These are phyloP conservation scores for Fusarium concolor DNA, from an alignment of 2,329 filamentous ascomycete species.

Conservation along the genomic window DNA sequence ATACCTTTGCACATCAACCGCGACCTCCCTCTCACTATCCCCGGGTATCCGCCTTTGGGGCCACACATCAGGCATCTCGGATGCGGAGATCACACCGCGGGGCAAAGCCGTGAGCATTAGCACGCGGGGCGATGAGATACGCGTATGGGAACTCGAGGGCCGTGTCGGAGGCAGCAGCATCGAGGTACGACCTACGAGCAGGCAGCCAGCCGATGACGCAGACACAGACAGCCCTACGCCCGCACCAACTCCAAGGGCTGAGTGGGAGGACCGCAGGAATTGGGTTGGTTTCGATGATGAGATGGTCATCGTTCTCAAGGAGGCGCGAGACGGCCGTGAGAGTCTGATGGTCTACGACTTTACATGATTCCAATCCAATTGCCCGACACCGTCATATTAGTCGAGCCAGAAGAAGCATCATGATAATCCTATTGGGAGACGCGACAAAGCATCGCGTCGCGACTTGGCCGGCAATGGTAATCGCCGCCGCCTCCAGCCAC, in stretches of 20 bases:
- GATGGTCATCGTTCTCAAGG: conserved; percentile 87
- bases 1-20: conserved; percentile 81
- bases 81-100: conserved; percentile 83
- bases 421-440: not conserved
- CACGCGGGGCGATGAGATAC: conserved; percentile 78
- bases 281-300: conserved; percentile 94
- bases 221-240: conserved; percentile 33
- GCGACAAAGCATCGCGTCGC: not conserved
- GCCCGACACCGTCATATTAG: conserved; percentile 2
- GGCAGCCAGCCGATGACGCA: conserved; percentile 42
- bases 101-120: conserved; percentile 94
- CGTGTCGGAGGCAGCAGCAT: conserved; percentile 67
- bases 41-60: conserved; percentile 85
- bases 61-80: conserved; percentile 89
- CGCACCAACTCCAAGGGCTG: conserved; percentile 19
- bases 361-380: conserved; percentile 57
- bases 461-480: conserved; percentile 26
- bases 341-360: conserved; percentile 90
- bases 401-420: conserved; percentile 8
- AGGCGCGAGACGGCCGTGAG: conserved; percentile 74
- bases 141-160: conserved; percentile 91
- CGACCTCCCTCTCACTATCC: conserved; percentile 74
- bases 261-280: conserved; percentile 62
- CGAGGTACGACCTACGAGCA: conserved; percentile 59
- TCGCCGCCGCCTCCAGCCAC: conserved; percentile 26